Evolutionary conservation across 139 green algal genomes (phyloP), one percentile per base, ranked within the genome.

Genomic region (Micractinium sp.): DNA sequence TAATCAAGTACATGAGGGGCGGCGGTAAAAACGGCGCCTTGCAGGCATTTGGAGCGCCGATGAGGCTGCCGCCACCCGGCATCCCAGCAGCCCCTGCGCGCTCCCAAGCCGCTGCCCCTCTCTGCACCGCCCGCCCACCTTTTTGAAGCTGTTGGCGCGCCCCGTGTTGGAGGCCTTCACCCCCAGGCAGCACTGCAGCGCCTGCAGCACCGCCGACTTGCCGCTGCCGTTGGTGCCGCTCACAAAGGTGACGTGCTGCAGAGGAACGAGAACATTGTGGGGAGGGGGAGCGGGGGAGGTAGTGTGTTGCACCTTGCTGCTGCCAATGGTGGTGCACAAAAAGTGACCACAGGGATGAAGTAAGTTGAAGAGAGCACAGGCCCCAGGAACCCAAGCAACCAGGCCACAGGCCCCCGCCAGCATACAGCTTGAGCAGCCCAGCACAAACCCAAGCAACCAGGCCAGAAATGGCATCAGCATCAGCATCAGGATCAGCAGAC

Each of bases 161-260:
- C 94, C 93, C 9, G 95, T 98, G 27, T 93, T 78, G 0, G 41
- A 75, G 1, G 96, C 96, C 4, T 75, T 91, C 3, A 92, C 92
- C 31, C 96, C 96, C 76, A 98, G 89, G 85, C 92, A 96, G 67
- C 92, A 85, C 91, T 98, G 95, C 77, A 98, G 82, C 19, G 94
- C 90, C 82, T 91, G 87, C 31, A 91, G 81, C 33, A 78, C 77
- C 19, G 90, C 90, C 53, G 31, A 78, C 82, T 93, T 93, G 63
- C 90, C 90, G 69, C 81, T 89, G 36, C 90, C 90, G 77, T 93
- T 93, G 36, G 87, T 89, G 35, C 90, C 90, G 14, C 81, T 90
- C 29, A 93, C 76, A 60, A 93, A 93, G 12, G 90, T 93, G n/a
- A 93, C 87, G 33, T 93, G 87, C 83, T 87, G 83, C 83, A 67